phyloP scores from a whole-genome alignment of 2,329 filamentous ascomycete species.

The Plectosphaerella plurivora region DNA sequence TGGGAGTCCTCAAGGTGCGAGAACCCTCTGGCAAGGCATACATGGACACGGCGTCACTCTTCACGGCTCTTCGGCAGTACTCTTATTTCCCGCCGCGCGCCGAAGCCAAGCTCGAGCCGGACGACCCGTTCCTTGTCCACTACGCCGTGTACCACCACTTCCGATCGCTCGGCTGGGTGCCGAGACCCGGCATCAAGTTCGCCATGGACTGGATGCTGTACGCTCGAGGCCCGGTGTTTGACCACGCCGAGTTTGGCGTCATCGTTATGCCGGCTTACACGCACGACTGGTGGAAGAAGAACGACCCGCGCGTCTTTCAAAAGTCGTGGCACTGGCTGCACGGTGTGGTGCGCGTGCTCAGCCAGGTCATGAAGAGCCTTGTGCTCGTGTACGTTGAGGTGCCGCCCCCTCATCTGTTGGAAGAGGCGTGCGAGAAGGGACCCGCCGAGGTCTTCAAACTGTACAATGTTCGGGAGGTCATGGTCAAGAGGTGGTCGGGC shows the following conservation, averaged over 20 bases:
- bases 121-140: constrained; percentile 80
- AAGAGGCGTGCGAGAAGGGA: constrained; percentile 42
- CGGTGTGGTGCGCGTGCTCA: constrained; percentile 82
- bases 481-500: constrained; percentile 77
- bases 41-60: constrained; percentile 52
- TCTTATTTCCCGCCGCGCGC: constrained; percentile 63
- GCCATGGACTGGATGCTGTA: constrained; percentile 94
- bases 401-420: constrained; percentile 57
- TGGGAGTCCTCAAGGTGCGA: constrained; percentile 67
- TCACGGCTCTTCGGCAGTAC: constrained; percentile 62
- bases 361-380: constrained; percentile 84
- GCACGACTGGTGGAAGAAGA: constrained; percentile 64
- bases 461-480: constrained; percentile 77
- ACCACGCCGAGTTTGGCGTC: constrained; percentile 90
- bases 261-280: constrained; percentile 80
- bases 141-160: constrained; percentile 96
- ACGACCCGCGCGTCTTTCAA: constrained; percentile 42
- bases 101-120: constrained; percentile 51
- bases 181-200: constrained; percentile 90
- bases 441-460: constrained; percentile 59
- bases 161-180: constrained; percentile 90
- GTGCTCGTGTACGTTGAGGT: constrained; percentile 90
- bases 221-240: constrained; percentile 85
- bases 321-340: constrained; percentile 80
- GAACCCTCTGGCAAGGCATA: constrained; percentile 39